Base-by-base conservation (phyloP, 495 filamentous ascomycete genomes). In the Rhypophila decipiens region DNA sequence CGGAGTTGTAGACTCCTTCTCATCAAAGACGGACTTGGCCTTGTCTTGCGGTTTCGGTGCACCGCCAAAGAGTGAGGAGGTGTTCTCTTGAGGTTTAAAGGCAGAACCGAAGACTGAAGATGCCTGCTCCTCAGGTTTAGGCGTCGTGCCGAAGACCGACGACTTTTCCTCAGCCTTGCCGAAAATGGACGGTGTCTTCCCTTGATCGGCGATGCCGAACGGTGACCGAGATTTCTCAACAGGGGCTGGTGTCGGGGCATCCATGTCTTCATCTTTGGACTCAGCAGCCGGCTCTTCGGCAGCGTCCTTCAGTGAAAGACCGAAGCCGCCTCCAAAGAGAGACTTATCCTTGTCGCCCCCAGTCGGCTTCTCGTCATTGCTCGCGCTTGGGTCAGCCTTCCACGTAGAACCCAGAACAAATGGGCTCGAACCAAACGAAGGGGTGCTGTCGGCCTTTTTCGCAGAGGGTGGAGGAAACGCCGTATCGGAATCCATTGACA, bases 401-500 rank as follows among this genome's bases (percentile, higher is more conserved):
- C 96, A 96, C 12, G 80, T 85, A 36, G 84, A 86, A 2, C 78
- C 83, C 18, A 96, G 73, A 20, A 80, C 79, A 60, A 96, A 96
- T 0, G 76, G 73, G 42, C 70, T 67, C 27, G 71, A 60, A 13
- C 82, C 80, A 60, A 89, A 84, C 34, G 69, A 60, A 37, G 67
- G 41, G 39, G 58, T 59, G 3, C 52, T 55, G 5, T 65, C 51
- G 24, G 69, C 69, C 48, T 75, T 7, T 39, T 61, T 64, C 15
- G 53, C 52, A 9, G 67, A 39, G 1, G 65, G 54, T 24, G 64
- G 59, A 0, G 62, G 67, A 50, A 74, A 76, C 7, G 65, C 60
- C 12, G 66, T 67, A 8, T 62, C 62, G 0, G 72, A 54, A 29
- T 67, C 59, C 67, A 69, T 71, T 5, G 69, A 64, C 9, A 66